Evolutionary conservation across 1,284 basidiomycete genomes (phyloP).

Genomic region (Moniliella sp.): DNA sequence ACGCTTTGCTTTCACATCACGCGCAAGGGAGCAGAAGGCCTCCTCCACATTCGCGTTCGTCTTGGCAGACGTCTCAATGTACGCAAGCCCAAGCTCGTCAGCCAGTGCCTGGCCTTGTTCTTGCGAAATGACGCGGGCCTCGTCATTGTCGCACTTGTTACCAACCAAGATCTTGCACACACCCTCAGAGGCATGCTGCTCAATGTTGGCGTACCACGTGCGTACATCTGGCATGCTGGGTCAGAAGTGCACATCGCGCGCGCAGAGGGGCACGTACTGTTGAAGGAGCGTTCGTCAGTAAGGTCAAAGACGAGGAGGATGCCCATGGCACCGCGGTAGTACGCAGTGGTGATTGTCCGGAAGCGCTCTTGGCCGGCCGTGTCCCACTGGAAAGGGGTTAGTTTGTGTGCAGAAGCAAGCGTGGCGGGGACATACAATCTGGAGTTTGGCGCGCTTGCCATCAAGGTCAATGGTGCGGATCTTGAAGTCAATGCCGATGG

Average conservation of each 20-base stretch:
- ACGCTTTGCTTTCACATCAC: constrained; percentile 58
- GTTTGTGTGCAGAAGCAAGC: no score
- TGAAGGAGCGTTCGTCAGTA: constrained; percentile 89
- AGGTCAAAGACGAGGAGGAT: constrained; percentile 96
- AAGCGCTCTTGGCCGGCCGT: constrained; percentile 98
- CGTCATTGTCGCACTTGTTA: constrained; percentile 96
- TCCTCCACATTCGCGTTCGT: constrained; percentile 94
- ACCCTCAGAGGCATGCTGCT: constrained; percentile 92
- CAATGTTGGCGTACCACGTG: constrained; percentile 93
- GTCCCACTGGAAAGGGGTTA: no score
- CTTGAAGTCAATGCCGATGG: constrained; percentile 51
- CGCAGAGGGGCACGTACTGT: constrained; percentile 47
- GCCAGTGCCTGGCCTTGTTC: constrained; percentile 54
- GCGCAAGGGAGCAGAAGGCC: constrained; percentile 87
- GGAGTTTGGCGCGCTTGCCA: constrained; percentile 82
- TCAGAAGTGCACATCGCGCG: not conserved
- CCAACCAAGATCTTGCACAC: constrained; percentile 98
- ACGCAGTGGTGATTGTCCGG: constrained; percentile 97
- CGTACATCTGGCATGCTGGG: constrained; percentile 54
- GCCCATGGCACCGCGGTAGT: constrained; percentile 98
- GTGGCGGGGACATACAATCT: no score
- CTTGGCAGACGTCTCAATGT: constrained; percentile 96
- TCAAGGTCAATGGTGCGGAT: constrained; percentile 90
- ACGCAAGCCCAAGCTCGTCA: constrained; percentile 68
- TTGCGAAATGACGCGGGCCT: constrained; percentile 64